Base-by-base conservation (phyloP, 345 rosid species). In the Melaleuca alternifolia region DNA sequence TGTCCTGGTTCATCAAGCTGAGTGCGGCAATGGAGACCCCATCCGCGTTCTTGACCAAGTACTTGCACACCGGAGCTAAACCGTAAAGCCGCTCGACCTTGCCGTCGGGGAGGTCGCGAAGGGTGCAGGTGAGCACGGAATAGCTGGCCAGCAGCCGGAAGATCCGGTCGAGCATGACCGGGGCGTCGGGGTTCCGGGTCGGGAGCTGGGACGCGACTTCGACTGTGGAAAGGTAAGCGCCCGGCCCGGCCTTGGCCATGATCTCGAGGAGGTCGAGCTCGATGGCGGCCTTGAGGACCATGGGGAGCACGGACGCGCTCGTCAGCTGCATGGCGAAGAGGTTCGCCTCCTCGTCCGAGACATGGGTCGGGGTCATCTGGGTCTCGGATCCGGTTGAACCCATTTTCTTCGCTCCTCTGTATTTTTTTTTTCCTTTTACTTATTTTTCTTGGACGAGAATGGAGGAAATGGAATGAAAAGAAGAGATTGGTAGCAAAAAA, bases 231-330 rank as follows among this genome's bases (percentile, higher is more conserved):
- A 95, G 61, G 85, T 88, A 89, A 5, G 91, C 93, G n/a, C 91
- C 92, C 7, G 93, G 84, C 7, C 93, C 91, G 1, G 94, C 91
- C 89, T 91, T 94, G 18, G 94, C 92, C 89, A 97, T 93, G 91
- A 97, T 94, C 91, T 97, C 97, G 15, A 96, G 96, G 44, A 97
- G 90, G 88, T 95, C 98, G 0, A 97, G 98, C 82, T 97, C 99
- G 6, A 97, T 83, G 86, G 98, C 97, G 3, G 99, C n/a, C 89
- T 95, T 96, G 53, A 97, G 95, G 82, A 91, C 93, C 98, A 96
- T 97, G 1, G 99, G 98, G 12, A 96, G 94, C 54, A 94, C 96
- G 4, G 98, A 96, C 23, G 93, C 94, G 28, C 98, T 92, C 7
- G 93, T 88, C 52, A 97, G 91, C 61, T 95, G 98, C 92, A 96